Conservation (phyloP, 495 filamentous ascomycete species). For the Rhizodiscina lignyota region DNA sequence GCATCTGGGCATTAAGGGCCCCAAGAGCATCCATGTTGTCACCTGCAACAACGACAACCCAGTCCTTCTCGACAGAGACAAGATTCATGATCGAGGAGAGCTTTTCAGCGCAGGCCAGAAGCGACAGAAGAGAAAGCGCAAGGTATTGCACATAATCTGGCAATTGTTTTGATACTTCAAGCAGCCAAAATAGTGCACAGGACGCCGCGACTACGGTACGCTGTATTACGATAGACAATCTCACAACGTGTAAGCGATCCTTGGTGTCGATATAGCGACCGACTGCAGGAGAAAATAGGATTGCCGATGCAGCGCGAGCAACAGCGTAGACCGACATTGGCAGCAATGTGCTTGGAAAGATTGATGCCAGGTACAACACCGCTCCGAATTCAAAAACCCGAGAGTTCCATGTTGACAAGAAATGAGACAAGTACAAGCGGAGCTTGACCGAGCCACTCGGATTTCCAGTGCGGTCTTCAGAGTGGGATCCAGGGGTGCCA, state of each 20-base stretch:
- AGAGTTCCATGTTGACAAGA: constrained; percentile 14
- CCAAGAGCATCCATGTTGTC: constrained; percentile 1
- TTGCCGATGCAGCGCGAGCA: constrained; percentile 7
- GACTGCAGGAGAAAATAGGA: constrained; percentile 7
- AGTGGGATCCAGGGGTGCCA: too few relatives aligned
- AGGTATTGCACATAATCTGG: background rate
- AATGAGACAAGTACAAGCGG: constrained; percentile 13
- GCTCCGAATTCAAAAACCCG: constrained; percentile 14
- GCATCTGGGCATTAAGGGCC: constrained; percentile 11
- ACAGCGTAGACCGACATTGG: constrained; percentile 11
- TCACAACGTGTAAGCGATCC: constrained; percentile 5
- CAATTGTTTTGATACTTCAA: background rate
- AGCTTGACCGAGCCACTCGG: constrained; percentile 5
- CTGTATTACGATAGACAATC: constrained; percentile 9
- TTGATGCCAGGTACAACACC: constrained; percentile 12
- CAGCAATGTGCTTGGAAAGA: constrained; percentile 12
- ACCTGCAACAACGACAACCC: constrained; percentile 5
- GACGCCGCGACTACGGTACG: constrained; percentile 9
- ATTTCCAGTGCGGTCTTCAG: too few relatives aligned
- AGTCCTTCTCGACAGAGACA: constrained; percentile 12
- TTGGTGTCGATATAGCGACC: constrained; percentile 8
- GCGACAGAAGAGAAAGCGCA: constrained; percentile 4
- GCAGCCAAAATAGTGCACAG: constrained; percentile 5
- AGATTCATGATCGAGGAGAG: constrained; percentile 9
- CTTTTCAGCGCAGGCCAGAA: constrained; percentile 12